Base-by-base conservation (phyloP, 345 rosid genomes). In the Bruguiera sexangula region DNA sequence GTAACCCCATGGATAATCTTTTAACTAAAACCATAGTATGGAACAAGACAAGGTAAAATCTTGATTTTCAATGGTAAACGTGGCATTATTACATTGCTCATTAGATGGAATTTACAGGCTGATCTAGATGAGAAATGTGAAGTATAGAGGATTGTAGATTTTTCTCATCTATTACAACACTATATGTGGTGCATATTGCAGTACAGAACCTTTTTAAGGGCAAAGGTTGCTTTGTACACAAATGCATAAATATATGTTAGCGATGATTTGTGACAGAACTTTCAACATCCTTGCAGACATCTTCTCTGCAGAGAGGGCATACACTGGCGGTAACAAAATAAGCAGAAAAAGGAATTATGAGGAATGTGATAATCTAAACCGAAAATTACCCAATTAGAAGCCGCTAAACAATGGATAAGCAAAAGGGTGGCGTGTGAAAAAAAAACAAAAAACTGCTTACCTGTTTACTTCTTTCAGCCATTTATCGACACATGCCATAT, bases 251-350 rank as follows among this genome's bases (percentile, higher is more conserved):
- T 31, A 24, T 21, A 19, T 19, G 29, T 29, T 24, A 11, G 20
- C 31, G 69, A 68, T 43, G 43, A 57, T 43, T 27, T 37, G 73
- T 22, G 63, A 51, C 26, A 22, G 65, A 56, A 62, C 56, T 48
- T 55, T 74, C 71, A 66, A 19, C 34, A 6, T 39, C 77, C 66
- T 74, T 74, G 73, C 73, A 74, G 26, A 74, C 72, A 68, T 62
- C 73, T 30, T 63, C 72, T 63, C 77, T 74, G 68, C 77, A 74
- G 54, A 74, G 77, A 22, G 77, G 77, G 60, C 77, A 74, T 31
- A 68, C 69, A 7, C 77, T 74, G 50, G 72, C 19, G 46, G n/a
- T 39, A 21, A 32, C 63, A 62, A 60, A 36, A 73, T 16, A 46
- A 53, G 56, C 31, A 10, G 2, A 19, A 15, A 7, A 53, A 61